Evolutionary conservation across 257 asterid species (phyloP).

Genomic region (Datura wrightii): DNA sequence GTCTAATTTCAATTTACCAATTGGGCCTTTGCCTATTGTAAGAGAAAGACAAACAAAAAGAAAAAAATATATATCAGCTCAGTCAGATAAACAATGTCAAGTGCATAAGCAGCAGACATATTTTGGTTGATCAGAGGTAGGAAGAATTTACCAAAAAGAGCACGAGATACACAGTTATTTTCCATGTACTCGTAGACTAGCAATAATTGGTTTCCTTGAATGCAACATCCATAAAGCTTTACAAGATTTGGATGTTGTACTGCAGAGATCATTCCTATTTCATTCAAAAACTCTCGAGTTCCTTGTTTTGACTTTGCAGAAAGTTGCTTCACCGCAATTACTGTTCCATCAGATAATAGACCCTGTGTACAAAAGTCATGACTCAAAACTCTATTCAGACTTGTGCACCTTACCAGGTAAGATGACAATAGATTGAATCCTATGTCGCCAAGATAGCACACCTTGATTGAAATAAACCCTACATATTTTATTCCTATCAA

Average conservation of each 20-base stretch:
- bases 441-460: not conserved
- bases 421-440: not conserved
- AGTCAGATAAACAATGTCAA: not conserved
- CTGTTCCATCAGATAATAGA: slow-evolving; percentile 74
- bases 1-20: slow-evolving; percentile 59
- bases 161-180: slow-evolving; percentile 79
- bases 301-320: slow-evolving; percentile 93
- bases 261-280: slow-evolving; percentile 91
- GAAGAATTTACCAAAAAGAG: slow-evolving; percentile 69
- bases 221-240: slow-evolving; percentile 87
- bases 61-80: not conserved
- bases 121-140: slow-evolving; percentile 19
- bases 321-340: slow-evolving; percentile 91
- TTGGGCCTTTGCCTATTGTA: slow-evolving; percentile 54
- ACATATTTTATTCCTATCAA: not conserved
- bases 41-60: slow-evolving; percentile 26
- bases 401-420: slow-evolving; percentile 1
- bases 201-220: slow-evolving; percentile 82
- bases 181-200: slow-evolving; percentile 87
- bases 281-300: slow-evolving; percentile 82
- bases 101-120: slow-evolving; percentile 4
- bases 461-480: not conserved
- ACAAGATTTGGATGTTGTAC: slow-evolving; percentile 84
- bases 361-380: slow-evolving; percentile 52
- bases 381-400: not conserved